phyloP scores from a whole-genome alignment of 2,329 filamentous ascomycete species.

The Mycogone perniciosa region DNA sequence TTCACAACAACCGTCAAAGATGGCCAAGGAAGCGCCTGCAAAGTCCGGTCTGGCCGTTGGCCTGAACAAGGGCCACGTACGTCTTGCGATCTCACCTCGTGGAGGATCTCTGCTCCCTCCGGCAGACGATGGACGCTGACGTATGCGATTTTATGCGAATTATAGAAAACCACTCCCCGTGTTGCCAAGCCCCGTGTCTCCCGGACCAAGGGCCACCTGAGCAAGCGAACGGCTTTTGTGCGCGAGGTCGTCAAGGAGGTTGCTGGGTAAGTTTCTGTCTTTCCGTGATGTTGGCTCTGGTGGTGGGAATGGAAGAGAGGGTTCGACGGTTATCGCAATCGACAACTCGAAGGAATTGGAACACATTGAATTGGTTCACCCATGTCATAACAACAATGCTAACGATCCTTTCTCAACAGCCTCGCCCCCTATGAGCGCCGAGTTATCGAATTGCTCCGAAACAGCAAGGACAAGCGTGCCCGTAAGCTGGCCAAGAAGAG shows the following conservation, averaged over 20 bases:
- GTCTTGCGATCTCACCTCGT: slow-evolving; percentile 62
- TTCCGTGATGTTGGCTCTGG: background rate
- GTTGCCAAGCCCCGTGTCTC: slow-evolving; percentile 73
- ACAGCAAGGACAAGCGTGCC: slow-evolving; percentile 99
- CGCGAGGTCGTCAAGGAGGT: slow-evolving; percentile 98
- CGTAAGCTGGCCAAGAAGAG: slow-evolving; percentile 99
- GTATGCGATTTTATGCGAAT: slow-evolving; percentile 29
- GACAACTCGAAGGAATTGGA: background rate
- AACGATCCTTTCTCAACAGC: slow-evolving; percentile 34
- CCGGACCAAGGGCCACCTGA: slow-evolving; percentile 89
- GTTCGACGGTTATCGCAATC: background rate
- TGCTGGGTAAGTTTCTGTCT: slow-evolving; percentile 62
- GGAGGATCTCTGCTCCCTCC: slow-evolving; percentile 59
- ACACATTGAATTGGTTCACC: background rate
- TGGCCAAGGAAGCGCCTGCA: slow-evolving; percentile 55
- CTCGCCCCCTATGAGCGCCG: slow-evolving; percentile 96
- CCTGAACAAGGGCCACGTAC: slow-evolving; percentile 60
- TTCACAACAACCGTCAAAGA: slow-evolving; percentile 32
- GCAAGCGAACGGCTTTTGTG: slow-evolving; percentile 95
- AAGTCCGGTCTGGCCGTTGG: slow-evolving; percentile 55
- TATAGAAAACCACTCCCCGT: slow-evolving; percentile 75
- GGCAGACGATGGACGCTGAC: slow-evolving; percentile 60
- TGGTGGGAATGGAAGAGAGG: background rate
- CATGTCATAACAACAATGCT: background rate
- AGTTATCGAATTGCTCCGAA: slow-evolving; percentile 97